Conservation (phyloP, 768 basidiomycete species). For the Leccinum pellstonianum region DNA sequence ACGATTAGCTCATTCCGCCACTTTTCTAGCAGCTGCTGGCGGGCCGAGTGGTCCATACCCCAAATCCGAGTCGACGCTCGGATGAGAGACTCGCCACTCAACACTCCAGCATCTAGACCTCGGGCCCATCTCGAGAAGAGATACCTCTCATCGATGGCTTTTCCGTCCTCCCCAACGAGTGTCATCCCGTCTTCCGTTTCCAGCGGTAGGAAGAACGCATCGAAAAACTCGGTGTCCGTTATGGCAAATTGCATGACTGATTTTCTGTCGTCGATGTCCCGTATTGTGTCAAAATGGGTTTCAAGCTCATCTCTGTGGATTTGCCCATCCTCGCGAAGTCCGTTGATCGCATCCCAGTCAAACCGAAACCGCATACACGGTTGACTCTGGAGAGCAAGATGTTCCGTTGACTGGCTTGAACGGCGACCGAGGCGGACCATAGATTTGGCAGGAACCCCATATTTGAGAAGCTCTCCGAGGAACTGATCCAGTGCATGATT, state of each 20-base stretch:
- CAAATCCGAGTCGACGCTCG: constrained; percentile 35
- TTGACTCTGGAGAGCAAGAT: constrained; percentile 39
- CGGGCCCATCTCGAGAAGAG: constrained; percentile 47
- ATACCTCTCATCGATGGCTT: constrained; percentile 37
- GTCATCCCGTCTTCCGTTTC: constrained; percentile 43
- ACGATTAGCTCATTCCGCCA: constrained; percentile 39
- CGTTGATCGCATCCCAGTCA: constrained; percentile 16
- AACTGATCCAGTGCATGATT: constrained; percentile 76
- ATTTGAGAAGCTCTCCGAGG: constrained; percentile 55
- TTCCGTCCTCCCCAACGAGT: constrained; percentile 42
- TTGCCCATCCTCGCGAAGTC: constrained; percentile 30
- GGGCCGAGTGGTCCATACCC: constrained; percentile 33
- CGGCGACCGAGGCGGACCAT: constrained; percentile 64
- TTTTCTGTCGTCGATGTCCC: constrained; percentile 28
- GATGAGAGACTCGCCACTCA: constrained; percentile 31
- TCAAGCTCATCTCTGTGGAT: constrained; percentile 33
- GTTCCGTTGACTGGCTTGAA: constrained; percentile 43
- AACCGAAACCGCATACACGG: not conserved
- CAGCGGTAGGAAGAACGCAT: constrained; percentile 44
- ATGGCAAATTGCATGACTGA: constrained; percentile 47
- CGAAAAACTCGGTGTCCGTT: constrained; percentile 40
- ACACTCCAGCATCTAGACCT: constrained; percentile 45
- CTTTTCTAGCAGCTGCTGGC: constrained; percentile 25
- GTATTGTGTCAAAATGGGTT: not conserved
- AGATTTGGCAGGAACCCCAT: constrained; percentile 46